Conservation (phyloP, 805 yeast genomes). For the Candida khao-thaluensis region DNA sequence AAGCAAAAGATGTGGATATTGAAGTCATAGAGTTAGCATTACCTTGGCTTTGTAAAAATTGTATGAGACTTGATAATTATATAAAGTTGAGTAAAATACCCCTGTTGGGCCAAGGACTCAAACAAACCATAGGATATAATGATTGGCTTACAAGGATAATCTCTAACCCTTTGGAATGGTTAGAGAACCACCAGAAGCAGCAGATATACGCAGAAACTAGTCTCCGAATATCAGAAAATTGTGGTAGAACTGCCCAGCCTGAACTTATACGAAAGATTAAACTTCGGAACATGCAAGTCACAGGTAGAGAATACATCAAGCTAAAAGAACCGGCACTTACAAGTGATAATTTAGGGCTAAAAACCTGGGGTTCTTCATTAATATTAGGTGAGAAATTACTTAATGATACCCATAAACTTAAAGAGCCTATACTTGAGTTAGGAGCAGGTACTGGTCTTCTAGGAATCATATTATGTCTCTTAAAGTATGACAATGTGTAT, state of each 20-base stretch:
- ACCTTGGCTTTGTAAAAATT: conserved; percentile 44
- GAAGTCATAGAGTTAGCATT: conserved; percentile 26
- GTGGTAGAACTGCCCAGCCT: conserved; percentile 85
- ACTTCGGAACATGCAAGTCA: conserved; percentile 35
- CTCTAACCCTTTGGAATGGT: conserved; percentile 50
- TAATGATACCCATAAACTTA: conserved; percentile 18
- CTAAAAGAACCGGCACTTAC: conserved; percentile 85
- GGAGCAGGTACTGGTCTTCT: conserved; percentile 95
- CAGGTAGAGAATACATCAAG: conserved; percentile 24
- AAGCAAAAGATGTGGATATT: conserved; percentile 30
- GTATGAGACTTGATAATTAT: conserved; percentile 30
- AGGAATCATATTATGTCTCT: conserved; percentile 64
- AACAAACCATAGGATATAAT: conserved; percentile 36
- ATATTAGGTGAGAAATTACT: conserved; percentile 59
- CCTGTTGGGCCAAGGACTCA: conserved; percentile 25
- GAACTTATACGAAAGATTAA: conserved; percentile 59
- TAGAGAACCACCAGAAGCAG: conserved; percentile 35
- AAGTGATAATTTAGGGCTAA: conserved; percentile 81
- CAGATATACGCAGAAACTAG: conserved; percentile 57
- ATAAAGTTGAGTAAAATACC: conserved; percentile 27
- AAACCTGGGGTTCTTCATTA: conserved; percentile 94
- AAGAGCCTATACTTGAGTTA: conserved; percentile 57
- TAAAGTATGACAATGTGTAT: conserved; percentile 46
- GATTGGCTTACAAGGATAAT: conserved; percentile 50
- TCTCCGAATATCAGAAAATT: conserved; percentile 67